A percentile compares a stretch with the other conserved stretches of the same genome.
Conservation (phyloP, 306 rosid genomes). For the Sophora flavescens region DNA sequence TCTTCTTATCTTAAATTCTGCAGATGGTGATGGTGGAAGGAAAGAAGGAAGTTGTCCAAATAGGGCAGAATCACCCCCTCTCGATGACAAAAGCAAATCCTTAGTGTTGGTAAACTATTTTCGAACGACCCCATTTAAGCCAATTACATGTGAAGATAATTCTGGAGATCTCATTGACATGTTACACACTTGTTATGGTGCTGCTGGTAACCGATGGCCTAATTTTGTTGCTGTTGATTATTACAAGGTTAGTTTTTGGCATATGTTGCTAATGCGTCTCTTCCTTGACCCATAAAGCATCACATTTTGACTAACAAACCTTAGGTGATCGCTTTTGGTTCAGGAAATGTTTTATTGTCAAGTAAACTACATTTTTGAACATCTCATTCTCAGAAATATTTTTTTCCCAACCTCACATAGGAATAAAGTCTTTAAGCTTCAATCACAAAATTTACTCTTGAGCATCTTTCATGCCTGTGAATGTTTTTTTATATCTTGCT, state of each 20-base stretch:
- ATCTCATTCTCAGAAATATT: too few species aligned
- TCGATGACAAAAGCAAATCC: conserved; percentile 74
- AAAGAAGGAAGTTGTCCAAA: conserved; percentile 72
- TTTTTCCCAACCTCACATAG: too few species aligned
- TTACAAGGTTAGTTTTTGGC: conserved; percentile 63
- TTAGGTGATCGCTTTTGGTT: too few species aligned
- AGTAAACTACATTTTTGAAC: too few species aligned
- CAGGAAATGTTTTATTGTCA: too few species aligned
- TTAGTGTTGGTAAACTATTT: conserved; percentile 83
- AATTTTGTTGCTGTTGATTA: conserved; percentile 80
- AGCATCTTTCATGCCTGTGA: too few species aligned
- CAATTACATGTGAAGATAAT: conserved; percentile 59
- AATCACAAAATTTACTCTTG: too few species aligned
- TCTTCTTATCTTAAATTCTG: conserved; percentile 23
- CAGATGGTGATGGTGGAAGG: conserved; percentile 90
- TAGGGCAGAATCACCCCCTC: conserved; percentile 75
- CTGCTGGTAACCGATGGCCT: conserved; percentile 81
- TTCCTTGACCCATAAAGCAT: neutral
- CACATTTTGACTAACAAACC: neutral
- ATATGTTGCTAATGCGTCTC: neutral
- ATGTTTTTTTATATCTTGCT: too few species aligned
- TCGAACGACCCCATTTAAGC: conserved; percentile 59
- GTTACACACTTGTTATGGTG: conserved; percentile 71
- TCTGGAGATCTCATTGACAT: conserved; percentile 62
- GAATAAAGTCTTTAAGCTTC: too few species aligned